A percentile compares a stretch with the other conserved stretches of the same genome.
phyloP scores from a whole-genome alignment of 495 filamentous ascomycete genomes.

The Cairneyella variabilis region DNA sequence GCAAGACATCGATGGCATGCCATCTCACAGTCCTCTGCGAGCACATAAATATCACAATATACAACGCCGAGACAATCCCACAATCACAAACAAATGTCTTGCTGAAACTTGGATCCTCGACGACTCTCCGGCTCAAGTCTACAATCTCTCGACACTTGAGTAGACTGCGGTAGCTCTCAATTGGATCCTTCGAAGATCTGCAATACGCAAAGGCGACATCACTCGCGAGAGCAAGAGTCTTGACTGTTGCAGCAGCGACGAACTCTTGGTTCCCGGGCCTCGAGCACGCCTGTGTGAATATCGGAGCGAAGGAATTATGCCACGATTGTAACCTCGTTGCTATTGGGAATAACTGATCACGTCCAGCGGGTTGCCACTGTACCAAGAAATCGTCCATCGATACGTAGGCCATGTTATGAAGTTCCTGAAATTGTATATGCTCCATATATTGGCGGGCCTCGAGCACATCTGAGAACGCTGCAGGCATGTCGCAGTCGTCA shows the following conservation, averaged over 20 bases:
- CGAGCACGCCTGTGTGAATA: not conserved
- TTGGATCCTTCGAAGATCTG: not conserved
- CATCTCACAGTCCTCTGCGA: not conserved
- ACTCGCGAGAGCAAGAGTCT: not conserved
- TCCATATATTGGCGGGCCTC: slow-evolving; percentile 13
- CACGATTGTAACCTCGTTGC: not conserved
- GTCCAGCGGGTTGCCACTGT: not conserved
- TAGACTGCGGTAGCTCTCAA: not conserved
- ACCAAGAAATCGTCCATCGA: not conserved
- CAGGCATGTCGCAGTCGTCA: too few species aligned
- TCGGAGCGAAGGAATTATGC: not conserved
- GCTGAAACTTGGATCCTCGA: not conserved
- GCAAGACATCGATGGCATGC: slow-evolving; percentile 6
- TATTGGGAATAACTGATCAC: not conserved
- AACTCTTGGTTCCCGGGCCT: not conserved
- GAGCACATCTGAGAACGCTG: not conserved
- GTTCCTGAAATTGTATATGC: slow-evolving; percentile 7
- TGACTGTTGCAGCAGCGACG: not conserved
- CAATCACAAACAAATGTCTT: slow-evolving; percentile 14
- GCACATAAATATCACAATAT: slow-evolving; percentile 1
- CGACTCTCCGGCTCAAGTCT: not conserved
- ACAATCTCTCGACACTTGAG: slow-evolving; percentile 4
- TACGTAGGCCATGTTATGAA: slow-evolving; percentile 3
- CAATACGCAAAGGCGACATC: not conserved
- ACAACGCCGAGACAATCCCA: slow-evolving; percentile 10